Evolutionary conservation across 345 rosid genomes (phyloP).

Genomic region (Citrus maxima): DNA sequence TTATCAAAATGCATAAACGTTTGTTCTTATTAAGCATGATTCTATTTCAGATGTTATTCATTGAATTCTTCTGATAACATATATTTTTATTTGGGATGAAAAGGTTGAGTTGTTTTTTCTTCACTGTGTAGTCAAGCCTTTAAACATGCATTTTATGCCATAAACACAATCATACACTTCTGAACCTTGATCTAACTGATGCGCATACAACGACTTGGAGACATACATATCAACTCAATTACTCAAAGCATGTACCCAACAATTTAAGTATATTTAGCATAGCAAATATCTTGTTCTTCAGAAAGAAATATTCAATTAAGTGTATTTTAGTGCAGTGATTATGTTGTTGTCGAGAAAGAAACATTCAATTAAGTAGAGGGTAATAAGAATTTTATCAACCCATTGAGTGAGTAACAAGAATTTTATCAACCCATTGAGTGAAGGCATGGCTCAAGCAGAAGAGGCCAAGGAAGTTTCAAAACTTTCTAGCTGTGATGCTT

Average conservation of each 20-base stretch:
- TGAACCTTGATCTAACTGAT: neutral
- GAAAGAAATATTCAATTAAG: neutral
- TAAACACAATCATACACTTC: neutral
- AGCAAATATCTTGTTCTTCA: neutral
- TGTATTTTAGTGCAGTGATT: neutral
- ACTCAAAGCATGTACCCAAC: neutral
- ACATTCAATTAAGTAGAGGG: neutral
- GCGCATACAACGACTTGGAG: neutral
- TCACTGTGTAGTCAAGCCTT: neutral
- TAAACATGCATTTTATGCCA: neutral
- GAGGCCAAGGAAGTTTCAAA: constrained; percentile 20
- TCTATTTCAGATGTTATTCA: neutral
- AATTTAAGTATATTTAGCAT: neutral
- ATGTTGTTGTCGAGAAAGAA: neutral
- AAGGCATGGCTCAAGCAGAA: constrained; percentile 42
- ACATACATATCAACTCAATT: neutral
- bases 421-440: neutral
- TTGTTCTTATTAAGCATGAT: neutral
- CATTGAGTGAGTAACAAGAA: neutral
- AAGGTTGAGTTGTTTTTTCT: neutral
- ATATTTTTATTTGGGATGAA: neutral
- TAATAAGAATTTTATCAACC: neutral
- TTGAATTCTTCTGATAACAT: neutral
- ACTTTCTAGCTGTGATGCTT: constrained; percentile 56
- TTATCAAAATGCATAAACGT: neutral